Evolutionary conservation across 169 alveolate genomes (phyloP).

Genomic region (Amoebophrya sp.): DNA sequence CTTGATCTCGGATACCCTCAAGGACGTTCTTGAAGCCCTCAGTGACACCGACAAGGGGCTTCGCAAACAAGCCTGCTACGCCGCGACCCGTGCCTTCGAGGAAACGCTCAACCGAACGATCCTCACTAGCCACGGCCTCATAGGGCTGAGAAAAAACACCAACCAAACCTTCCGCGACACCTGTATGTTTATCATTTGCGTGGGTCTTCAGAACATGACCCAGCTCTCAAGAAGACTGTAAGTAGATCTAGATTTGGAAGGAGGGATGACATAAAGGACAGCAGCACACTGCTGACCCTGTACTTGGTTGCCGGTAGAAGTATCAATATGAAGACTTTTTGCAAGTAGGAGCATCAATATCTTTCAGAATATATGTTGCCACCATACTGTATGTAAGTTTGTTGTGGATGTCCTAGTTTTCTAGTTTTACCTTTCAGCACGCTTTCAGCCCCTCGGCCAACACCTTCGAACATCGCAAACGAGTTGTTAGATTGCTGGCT

Average conservation of each 20-base stretch:
- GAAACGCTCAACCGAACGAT: not conserved
- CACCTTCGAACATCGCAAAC: not conserved
- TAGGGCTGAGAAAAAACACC: not conserved
- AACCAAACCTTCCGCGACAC: not conserved
- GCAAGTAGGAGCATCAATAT: not conserved
- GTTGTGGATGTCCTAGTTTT: not conserved
- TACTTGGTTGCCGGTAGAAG: not conserved
- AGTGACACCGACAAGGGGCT: not conserved
- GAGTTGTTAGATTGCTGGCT: not conserved
- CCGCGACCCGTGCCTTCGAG: not conserved
- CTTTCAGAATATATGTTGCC: not conserved
- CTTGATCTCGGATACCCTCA: not conserved
- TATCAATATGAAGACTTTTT: not conserved
- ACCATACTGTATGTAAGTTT: not conserved
- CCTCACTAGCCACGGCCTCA: not conserved
- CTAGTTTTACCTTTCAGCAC: not conserved
- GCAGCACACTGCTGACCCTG: not conserved
- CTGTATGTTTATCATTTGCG: too few species aligned
- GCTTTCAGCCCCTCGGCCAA: not conserved
- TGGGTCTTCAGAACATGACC: too few species aligned
- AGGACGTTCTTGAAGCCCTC: not conserved
- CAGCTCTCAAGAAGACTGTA: too few species aligned
- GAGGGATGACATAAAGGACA: not conserved
- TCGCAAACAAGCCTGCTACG: not conserved
- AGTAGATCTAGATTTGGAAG: too few species aligned